phyloP scores from a whole-genome alignment of 1,139 yeast species.

The Taphrina wiesneri region DNA sequence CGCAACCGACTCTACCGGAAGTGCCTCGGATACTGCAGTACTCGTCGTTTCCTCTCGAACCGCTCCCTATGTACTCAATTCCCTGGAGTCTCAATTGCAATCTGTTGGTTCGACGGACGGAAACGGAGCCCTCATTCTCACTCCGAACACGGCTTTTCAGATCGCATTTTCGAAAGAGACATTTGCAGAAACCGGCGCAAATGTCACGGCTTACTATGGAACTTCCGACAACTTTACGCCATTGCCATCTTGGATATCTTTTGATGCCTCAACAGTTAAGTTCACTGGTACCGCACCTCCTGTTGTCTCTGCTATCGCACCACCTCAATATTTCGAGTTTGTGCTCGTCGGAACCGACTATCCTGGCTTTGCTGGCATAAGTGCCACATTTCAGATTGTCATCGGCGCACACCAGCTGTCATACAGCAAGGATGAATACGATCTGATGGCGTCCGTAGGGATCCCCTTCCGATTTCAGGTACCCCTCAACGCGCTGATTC shows the following conservation, averaged over 20 bases:
- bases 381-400: constrained; percentile 65
- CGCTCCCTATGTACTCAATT: constrained; percentile 38
- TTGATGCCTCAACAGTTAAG: constrained; percentile 60
- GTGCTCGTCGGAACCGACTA: constrained; percentile 77
- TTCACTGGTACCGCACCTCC: constrained; percentile 88
- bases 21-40: constrained; percentile 36
- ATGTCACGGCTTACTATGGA: constrained; percentile 70
- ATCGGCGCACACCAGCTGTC: constrained; percentile 88
- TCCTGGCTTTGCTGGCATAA: constrained; percentile 71
- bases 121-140: constrained; percentile 66
- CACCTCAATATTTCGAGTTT: constrained; percentile 73
- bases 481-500: constrained; percentile 60
- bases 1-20: constrained; percentile 55
- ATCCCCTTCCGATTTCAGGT: constrained; percentile 57
- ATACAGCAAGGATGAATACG: constrained; percentile 52
- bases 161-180: constrained; percentile 62
- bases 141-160: constrained; percentile 65
- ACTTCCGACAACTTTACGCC: constrained; percentile 78
- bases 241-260: constrained; percentile 83
- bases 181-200: constrained; percentile 55
- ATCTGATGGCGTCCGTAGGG: constrained; percentile 66
- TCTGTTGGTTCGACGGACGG: constrained; percentile 53
- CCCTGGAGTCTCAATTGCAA: constrained; percentile 39
- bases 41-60: constrained; percentile 39
- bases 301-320: constrained; percentile 81